Evolutionary conservation across 2,329 filamentous ascomycete genomes (phyloP).

Genomic region (Aspergillus sp.): DNA sequence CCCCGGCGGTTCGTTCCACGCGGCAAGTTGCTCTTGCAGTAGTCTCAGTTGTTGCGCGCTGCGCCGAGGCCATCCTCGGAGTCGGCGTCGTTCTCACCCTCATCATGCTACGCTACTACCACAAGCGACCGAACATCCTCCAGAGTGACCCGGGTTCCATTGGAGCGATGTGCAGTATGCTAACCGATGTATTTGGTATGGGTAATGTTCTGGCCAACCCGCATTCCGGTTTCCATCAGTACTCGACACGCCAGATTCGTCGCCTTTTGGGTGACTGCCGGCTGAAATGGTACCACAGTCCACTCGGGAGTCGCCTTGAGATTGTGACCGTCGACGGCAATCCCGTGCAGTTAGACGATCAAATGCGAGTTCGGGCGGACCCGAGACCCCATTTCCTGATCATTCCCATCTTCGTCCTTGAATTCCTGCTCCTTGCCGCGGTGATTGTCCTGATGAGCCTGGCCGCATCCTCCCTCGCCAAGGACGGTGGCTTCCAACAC

Average conservation of each 20-base stretch:
- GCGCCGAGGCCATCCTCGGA: constrained; percentile 31
- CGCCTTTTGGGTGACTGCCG: constrained; percentile 29
- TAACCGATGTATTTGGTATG: constrained; percentile 30
- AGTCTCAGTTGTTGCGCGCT: constrained; percentile 28
- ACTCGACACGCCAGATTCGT: constrained; percentile 33
- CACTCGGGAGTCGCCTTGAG: constrained; percentile 28
- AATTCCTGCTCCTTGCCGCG: constrained; percentile 32
- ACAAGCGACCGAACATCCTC: constrained; percentile 29
- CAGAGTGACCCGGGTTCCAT: constrained; percentile 35
- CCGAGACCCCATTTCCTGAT: constrained; percentile 35
- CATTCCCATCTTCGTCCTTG: constrained; percentile 35
- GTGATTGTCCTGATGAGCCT: constrained; percentile 33
- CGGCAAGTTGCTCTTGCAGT: constrained; percentile 31
- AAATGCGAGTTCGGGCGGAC: constrained; percentile 26
- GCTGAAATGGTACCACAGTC: constrained; percentile 30
- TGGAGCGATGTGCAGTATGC: constrained; percentile 36
- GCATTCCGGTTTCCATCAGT: constrained; percentile 31
- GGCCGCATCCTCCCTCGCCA: constrained; percentile 27
- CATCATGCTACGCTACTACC: constrained; percentile 29
- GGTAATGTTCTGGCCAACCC: constrained; percentile 29
- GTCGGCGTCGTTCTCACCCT: constrained; percentile 24
- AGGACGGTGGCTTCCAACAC: constrained; percentile 31
- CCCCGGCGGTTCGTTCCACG: constrained; percentile 23
- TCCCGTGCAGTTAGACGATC: constrained; percentile 24
- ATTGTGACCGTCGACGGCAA: constrained; percentile 32